Conservation (phyloP, 2,329 filamentous ascomycete genomes). For the Colletotrichum graminicola region DNA sequence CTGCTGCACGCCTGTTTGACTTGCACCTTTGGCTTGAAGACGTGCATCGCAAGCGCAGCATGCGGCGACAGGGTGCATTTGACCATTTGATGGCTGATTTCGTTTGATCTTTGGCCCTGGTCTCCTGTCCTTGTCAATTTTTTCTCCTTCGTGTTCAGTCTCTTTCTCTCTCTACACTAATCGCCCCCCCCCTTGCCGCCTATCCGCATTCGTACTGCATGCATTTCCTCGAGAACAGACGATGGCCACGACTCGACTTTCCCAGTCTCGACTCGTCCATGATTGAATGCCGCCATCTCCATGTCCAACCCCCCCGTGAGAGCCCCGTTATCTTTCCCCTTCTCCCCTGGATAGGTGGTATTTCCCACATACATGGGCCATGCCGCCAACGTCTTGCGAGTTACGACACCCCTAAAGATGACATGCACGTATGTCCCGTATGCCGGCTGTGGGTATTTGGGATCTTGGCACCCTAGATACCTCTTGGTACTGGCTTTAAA, state of each 20-base stretch:
- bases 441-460: slow-evolving; percentile 8
- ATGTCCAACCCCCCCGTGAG: slow-evolving; percentile 11
- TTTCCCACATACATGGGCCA: slow-evolving; percentile 25
- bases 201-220: neutral
- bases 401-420: slow-evolving; percentile 27
- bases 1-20: slow-evolving; percentile 40
- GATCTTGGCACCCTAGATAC: slow-evolving; percentile 18
- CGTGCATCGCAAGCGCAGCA: slow-evolving; percentile 37
- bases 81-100: slow-evolving; percentile 26
- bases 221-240: slow-evolving; percentile 8
- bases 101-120: slow-evolving; percentile 17
- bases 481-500: slow-evolving; percentile 28
- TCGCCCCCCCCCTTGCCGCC: neutral
- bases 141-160: neutral
- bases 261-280: slow-evolving; percentile 34
- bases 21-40: slow-evolving; percentile 34
- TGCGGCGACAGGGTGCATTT: slow-evolving; percentile 31
- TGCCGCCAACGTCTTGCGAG: no score
- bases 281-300: slow-evolving; percentile 25
- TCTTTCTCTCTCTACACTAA: neutral
- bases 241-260: slow-evolving; percentile 25
- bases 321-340: slow-evolving; percentile 19
- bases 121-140: neutral
- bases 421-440: slow-evolving; percentile 38
- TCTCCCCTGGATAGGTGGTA: slow-evolving; percentile 13